Percentiles rank a stretch among this genome's conserved stretches.
Conservation (phyloP, 306 rosid species). For the Quercus parvula region DNA sequence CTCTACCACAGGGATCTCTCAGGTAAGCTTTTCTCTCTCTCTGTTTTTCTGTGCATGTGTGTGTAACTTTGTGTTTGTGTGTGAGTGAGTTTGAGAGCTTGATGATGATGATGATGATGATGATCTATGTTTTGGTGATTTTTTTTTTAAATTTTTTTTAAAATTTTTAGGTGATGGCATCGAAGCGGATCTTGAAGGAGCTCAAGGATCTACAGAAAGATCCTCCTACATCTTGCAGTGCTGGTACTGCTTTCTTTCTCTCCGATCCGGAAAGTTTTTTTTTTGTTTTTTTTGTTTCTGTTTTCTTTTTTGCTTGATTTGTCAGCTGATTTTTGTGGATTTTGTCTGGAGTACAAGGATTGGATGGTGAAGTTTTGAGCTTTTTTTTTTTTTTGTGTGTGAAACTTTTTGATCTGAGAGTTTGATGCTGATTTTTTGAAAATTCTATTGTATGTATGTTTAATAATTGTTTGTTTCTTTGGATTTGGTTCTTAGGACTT, state of each 20-base stretch:
- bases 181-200: slow-evolving; percentile 69
- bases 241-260: slow-evolving; percentile 33
- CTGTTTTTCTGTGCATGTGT: not conserved
- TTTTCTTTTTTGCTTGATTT: not conserved
- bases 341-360: no score
- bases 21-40: not conserved
- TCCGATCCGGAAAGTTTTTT: not conserved
- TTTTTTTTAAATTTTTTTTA: no score
- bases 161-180: slow-evolving; percentile 44
- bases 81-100: not conserved
- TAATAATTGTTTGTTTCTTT: no score
- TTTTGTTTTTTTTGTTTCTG: not conserved
- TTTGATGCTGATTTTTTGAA: no score
- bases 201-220: slow-evolving; percentile 70
- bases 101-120: no score
- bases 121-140: not conserved
- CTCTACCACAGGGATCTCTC: slow-evolving; percentile 17
- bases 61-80: not conserved
- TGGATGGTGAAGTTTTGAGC: not conserved
- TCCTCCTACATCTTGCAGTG: slow-evolving; percentile 84
- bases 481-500: no score
- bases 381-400: not conserved
- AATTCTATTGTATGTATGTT: no score
- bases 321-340: no score
- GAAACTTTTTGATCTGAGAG: no score